These are phyloP conservation scores for Stramenopiles sp. DNA, from an alignment of 352 stramenopile genomes.

Conservation along the genomic window DNA sequence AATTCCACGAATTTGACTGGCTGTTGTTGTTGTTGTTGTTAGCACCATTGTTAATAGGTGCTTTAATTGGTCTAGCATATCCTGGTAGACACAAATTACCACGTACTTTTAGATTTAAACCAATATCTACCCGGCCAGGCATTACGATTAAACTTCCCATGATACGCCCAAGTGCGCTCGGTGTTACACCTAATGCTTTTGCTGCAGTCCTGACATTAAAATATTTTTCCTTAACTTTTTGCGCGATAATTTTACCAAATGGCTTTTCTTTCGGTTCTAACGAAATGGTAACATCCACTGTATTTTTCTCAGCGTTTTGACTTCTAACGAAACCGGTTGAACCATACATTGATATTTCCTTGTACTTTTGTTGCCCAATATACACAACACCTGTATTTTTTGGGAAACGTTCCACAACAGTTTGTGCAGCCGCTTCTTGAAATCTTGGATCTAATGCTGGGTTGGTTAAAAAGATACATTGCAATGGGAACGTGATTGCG, in stretches of 20 bases:
- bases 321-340: neutral
- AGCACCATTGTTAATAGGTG: slow-evolving; percentile 15
- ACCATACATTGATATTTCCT: neutral
- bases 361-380: neutral
- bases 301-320: neutral
- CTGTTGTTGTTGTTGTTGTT: neutral
- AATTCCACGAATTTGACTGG: neutral
- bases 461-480: slow-evolving; percentile 71
- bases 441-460: slow-evolving; percentile 82
- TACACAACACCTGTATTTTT: slow-evolving; percentile 47
- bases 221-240: slow-evolving; percentile 70
- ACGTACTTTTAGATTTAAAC: slow-evolving; percentile 35
- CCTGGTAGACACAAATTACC: neutral
- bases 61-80: slow-evolving; percentile 22
- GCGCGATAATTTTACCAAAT: slow-evolving; percentile 83
- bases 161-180: slow-evolving; percentile 69
- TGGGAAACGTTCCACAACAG: slow-evolving; percentile 69
- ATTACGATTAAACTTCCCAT: slow-evolving; percentile 78
- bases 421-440: slow-evolving; percentile 45
- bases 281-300: slow-evolving; percentile 62
- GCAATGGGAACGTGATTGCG: slow-evolving; percentile 81
- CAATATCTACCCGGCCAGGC: slow-evolving; percentile 65
- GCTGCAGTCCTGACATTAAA: slow-evolving; percentile 45
- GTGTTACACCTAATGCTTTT: slow-evolving; percentile 69
- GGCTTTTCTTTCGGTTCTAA: slow-evolving; percentile 78